Evolutionary conservation across 345 rosid genomes (phyloP).

Genomic region (Salix viminalis): DNA sequence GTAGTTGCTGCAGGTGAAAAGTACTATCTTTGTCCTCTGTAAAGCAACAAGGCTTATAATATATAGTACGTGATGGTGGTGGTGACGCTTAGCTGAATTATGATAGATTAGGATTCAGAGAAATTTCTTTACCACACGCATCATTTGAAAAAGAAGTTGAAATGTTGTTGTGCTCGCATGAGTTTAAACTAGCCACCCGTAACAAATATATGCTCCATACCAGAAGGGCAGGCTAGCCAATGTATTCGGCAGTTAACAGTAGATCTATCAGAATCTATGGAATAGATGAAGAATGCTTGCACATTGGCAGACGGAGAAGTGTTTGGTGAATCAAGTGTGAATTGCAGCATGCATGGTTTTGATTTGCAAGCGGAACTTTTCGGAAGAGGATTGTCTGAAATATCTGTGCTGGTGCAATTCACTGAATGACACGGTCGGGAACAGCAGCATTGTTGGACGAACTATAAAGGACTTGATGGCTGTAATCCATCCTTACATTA

Average conservation of each 20-base stretch:
- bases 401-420: conserved; percentile 63
- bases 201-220: conserved; percentile 58
- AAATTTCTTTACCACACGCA: conserved; percentile 28
- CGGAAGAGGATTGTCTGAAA: conserved; percentile 67
- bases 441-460: conserved; percentile 58
- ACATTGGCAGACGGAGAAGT: conserved; percentile 24
- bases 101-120: conserved; percentile 15
- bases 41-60: conserved; percentile 58
- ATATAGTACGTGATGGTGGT: conserved; percentile 14
- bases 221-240: conserved; percentile 87
- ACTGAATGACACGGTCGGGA: conserved; percentile 58
- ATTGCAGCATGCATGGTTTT: conserved; percentile 22
- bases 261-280: conserved; percentile 57
- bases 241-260: conserved; percentile 51
- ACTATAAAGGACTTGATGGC: conserved; percentile 52
- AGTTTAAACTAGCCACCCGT: conserved; percentile 51
- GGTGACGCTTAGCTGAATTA: conserved; percentile 20
- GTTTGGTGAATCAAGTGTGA: conserved; percentile 10
- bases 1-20: conserved; percentile 56
- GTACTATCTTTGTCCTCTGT: conserved; percentile 56
- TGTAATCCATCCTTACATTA: conserved; percentile 50
- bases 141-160: conserved; percentile 43
- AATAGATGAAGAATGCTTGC: conserved; percentile 55
- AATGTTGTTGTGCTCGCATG: conserved; percentile 48
- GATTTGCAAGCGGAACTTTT: conserved; percentile 51